A percentile compares a stretch with the other conserved stretches of the same genome.
phyloP scores from a whole-genome alignment of 192 early-diverging fungal genomes.

The Pilaira anomala region DNA sequence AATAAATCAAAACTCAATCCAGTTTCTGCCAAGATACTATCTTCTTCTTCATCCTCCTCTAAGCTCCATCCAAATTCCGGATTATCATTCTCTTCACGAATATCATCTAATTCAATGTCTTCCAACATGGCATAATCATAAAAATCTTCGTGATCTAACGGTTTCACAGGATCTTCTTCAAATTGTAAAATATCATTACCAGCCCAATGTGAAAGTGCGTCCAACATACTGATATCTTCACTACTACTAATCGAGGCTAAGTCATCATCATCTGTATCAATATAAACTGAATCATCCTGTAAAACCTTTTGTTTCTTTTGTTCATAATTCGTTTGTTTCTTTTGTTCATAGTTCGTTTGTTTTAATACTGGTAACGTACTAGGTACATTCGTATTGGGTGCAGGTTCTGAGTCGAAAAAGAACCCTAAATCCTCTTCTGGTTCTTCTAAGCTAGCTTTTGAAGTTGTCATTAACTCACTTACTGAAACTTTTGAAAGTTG shows the following conservation, averaged over 20 bases:
- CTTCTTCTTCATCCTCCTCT: background rate
- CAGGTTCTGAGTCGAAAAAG: background rate
- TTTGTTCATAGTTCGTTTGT: background rate
- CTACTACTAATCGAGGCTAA: slow-evolving; percentile 1
- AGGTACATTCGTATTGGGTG: background rate
- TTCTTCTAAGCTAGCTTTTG: background rate
- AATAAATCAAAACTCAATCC: background rate
- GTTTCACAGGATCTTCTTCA: background rate
- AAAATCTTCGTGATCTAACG: background rate
- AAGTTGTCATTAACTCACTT: background rate
- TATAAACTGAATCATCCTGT: slow-evolving; percentile 5
- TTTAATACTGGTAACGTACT: background rate
- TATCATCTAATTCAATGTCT: background rate
- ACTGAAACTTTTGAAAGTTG: background rate
- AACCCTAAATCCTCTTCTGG: background rate
- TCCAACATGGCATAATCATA: slow-evolving; percentile 6
- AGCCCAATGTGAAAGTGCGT: slow-evolving; percentile 4
- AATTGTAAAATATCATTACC: background rate
- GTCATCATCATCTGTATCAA: slow-evolving; percentile 8
- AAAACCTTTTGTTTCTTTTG: background rate
- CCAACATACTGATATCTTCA: slow-evolving; percentile 1
- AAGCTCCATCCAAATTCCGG: background rate
- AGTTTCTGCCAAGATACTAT: background rate
- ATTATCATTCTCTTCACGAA: too few species aligned
- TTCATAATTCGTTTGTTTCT: background rate